Evolutionary conservation across 2,329 filamentous ascomycete genomes (phyloP), one percentile per base, ranked within the genome.

Genomic region (Ascochyta rabiei): DNA sequence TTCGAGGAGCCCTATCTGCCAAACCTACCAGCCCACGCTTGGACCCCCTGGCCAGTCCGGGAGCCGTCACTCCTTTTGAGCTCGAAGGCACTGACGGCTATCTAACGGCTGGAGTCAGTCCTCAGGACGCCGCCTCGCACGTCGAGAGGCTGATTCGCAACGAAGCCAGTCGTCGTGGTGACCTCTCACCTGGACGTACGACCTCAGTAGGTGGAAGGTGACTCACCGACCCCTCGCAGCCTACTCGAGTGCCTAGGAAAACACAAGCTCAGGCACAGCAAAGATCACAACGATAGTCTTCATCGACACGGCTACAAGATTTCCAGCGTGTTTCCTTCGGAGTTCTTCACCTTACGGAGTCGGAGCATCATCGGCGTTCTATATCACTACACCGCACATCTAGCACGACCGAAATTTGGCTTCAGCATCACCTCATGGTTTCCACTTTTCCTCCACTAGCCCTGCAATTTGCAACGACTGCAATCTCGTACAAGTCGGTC

Each of bases 41-140:
- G 35, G 74, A 73, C 21, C 81, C 81, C 21, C 66, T 81, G 19
- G 80, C 78, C 15, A 82, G 80, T 49, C 81, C 81, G 2, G 80
- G 80, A 34, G 79, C 79, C 6, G 80, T 83, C 34, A 83, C 81
- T 21, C 81, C 81, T n/a, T 66, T 83, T 41, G 78, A 79, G 59
- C 75, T 83, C 28, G 81, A 81, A 63, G 57, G 70, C 2, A 62
- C 64, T 15, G 72, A 76, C n/a, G 69, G 74, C 48, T 82, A 82
- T 58, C 70, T 82, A 24, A 71, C 76, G n/a, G 78, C 77, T 19
- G 79, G 79, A 6, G 70, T 75, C 8, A 67, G 70, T 26, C 61
- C 67, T 18, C 67, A 70, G 26, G 79, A 81, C 26, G 67, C 71
- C 21, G 59, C 67, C 2, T 64, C 65, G 34, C 67, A 81, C 34